Conservation (phyloP, 805 yeast genomes). For the Yamadazyma laniorum region DNA sequence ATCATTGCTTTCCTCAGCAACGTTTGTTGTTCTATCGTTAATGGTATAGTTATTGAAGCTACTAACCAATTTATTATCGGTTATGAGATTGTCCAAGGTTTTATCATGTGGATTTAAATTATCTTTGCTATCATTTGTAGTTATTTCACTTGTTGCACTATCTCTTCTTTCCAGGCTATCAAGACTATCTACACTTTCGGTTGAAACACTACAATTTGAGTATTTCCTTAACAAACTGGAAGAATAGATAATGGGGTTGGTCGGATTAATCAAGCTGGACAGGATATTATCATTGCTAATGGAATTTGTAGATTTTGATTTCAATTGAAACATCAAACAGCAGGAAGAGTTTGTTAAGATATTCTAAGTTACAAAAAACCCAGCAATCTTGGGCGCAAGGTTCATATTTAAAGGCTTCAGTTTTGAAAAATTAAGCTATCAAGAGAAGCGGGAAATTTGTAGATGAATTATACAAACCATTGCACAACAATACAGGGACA, state of each 20-base stretch:
- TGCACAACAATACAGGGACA: no score
- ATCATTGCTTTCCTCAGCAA: background rate
- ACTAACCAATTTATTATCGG: background rate
- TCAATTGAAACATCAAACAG: slow-evolving; percentile 11
- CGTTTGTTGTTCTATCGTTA: background rate
- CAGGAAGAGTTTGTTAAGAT: no score
- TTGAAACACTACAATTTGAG: slow-evolving; percentile 14
- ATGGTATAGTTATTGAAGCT: background rate
- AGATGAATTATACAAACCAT: no score
- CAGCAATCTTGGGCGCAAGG: no score
- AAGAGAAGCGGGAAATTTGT: no score
- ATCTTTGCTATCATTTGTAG: slow-evolving; percentile 13
- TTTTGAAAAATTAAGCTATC: no score
- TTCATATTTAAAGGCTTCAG: no score
- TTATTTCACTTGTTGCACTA: slow-evolving; percentile 14
- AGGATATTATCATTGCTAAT: slow-evolving; percentile 14
- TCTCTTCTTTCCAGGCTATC: slow-evolving; percentile 15
- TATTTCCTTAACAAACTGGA: slow-evolving; percentile 15
- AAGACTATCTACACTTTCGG: slow-evolving; percentile 14
- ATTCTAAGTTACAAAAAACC: no score
- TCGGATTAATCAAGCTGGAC: slow-evolving; percentile 11
- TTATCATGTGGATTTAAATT: background rate
- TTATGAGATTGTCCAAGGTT: background rate
- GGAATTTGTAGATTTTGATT: slow-evolving; percentile 15
- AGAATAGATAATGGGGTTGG: slow-evolving; percentile 3